Evolutionary conservation across 176 grass and related monocot species (phyloP).

Genomic region (Melocanna baccifera): DNA sequence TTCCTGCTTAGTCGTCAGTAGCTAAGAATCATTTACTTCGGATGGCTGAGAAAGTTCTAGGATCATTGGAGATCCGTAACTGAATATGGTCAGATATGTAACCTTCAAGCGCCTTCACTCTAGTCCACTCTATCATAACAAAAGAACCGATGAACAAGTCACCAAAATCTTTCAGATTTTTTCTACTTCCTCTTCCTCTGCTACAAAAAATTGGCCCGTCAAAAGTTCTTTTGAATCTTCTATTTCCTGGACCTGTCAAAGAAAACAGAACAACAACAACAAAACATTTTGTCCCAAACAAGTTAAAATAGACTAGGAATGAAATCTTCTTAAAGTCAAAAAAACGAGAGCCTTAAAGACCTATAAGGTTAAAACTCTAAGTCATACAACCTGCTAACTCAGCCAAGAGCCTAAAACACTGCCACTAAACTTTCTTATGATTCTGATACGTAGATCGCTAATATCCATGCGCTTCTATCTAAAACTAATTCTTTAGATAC

Average conservation of each 20-base stretch:
- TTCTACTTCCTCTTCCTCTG: not conserved
- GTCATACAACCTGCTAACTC: too few relatives aligned
- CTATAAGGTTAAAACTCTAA: too few relatives aligned
- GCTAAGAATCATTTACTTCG: conserved; percentile 13
- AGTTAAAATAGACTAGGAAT: too few relatives aligned
- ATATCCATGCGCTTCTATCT: too few relatives aligned
- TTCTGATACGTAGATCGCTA: too few relatives aligned
- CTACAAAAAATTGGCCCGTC: not conserved
- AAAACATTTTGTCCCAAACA: too few relatives aligned
- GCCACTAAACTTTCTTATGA: too few relatives aligned
- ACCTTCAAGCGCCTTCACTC: not conserved
- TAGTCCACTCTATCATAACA: not conserved
- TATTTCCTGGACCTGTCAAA: conserved; percentile 22
- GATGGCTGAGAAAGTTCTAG: not conserved
- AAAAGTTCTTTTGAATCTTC: not conserved
- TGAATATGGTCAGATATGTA: not conserved
- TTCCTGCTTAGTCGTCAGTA: not conserved
- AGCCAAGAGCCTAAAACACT: too few relatives aligned
- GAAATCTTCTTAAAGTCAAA: too few relatives aligned
- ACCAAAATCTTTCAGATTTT: not conserved
- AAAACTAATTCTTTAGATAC: too few relatives aligned
- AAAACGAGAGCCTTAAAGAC: too few relatives aligned
- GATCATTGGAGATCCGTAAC: not conserved
- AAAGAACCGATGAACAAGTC: not conserved
- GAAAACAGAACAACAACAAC: too few relatives aligned